Base-by-base conservation (phyloP, 371 early-diverging fungal species). In the Sporodiniella umbellata region DNA sequence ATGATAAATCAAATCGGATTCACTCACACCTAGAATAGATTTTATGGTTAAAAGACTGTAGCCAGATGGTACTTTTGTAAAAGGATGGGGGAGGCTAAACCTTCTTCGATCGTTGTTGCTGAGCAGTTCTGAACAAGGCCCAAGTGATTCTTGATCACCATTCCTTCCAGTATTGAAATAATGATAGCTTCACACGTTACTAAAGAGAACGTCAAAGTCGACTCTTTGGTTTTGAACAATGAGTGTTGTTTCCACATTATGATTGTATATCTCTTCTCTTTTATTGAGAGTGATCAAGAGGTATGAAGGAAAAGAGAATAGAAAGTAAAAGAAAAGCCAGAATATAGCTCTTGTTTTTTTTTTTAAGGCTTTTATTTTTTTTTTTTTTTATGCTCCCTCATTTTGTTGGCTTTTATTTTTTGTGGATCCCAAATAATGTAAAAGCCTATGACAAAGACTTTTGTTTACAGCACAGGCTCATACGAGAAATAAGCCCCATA, bases 1-100 rank as follows among this genome's bases (percentile, higher is more conserved):
- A 42, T 77, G 78, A 38, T 77, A 77, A 21, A 77, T 77, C 26
- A 77, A 58, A 62, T 77, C 78, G n/a, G 78, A 74, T 45, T 74
- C 74, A 24, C 70, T 70, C n/a, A 74, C 70, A 52, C 74, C 74
- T 70, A 48, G 15, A 37, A 21, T 12, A 22, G 12, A 42, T 26
- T 14, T 22, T 7, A n/a, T 14, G 5, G 15, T 33, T n/a, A n/a
- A n/a, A n/a, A n/a, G n/a, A n/a, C n/a, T n/a, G n/a, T n/a, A n/a
- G n/a, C n/a, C n/a, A n/a, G n/a, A n/a, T n/a, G n/a, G n/a, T n/a
- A n/a, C n/a, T n/a, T n/a, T n/a, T n/a, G n/a, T n/a, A n/a, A n/a
- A n/a, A n/a, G n/a, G n/a, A 7, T 28, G 30, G 30, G 4, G 4
- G 10, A 28, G 30, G 30, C 7, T 28, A 28, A 28, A 28, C 44